Conservation (phyloP, 306 rosid genomes). For the Fragaria vesca region DNA sequence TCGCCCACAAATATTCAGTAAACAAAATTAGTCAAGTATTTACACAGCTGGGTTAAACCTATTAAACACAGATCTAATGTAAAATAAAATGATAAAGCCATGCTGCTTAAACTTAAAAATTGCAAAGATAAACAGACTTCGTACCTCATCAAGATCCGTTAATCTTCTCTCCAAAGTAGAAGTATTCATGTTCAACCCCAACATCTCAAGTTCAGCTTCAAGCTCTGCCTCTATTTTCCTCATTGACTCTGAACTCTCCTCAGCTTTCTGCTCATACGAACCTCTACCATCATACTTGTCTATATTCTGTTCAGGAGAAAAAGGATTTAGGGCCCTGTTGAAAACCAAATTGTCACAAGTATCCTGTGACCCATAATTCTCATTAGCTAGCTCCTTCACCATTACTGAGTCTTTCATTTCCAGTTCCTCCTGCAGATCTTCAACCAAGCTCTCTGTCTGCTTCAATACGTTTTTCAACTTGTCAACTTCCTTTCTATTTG, state of each 20-base stretch:
- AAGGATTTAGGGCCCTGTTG: constrained; percentile 33
- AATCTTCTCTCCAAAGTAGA: constrained; percentile 45
- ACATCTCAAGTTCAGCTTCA: constrained; percentile 93
- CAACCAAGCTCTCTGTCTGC: constrained; percentile 73
- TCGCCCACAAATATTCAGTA: background rate
- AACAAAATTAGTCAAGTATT: background rate
- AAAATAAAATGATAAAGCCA: background rate
- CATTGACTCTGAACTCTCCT: constrained; percentile 53
- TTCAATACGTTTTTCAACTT: constrained; percentile 56
- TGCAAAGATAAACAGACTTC: constrained; percentile 12
- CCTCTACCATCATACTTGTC: constrained; percentile 32
- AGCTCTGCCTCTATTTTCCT: constrained; percentile 98
- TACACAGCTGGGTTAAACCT: background rate
- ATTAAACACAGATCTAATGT: background rate
- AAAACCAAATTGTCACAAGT: constrained; percentile 41
- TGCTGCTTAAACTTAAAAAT: background rate
- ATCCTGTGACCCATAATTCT: constrained; percentile 48
- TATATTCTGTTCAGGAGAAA: constrained; percentile 45
- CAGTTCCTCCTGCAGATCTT: constrained; percentile 91
- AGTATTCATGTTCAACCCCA: constrained; percentile 64
- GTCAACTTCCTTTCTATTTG: constrained; percentile 52
- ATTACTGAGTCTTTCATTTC: constrained; percentile 83
- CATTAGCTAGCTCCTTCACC: constrained; percentile 71
- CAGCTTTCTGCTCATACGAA: constrained; percentile 46
- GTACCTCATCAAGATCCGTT: constrained; percentile 68